Base-by-base conservation (phyloP, 257 asterid genomes). In the Lycium barbarum region DNA sequence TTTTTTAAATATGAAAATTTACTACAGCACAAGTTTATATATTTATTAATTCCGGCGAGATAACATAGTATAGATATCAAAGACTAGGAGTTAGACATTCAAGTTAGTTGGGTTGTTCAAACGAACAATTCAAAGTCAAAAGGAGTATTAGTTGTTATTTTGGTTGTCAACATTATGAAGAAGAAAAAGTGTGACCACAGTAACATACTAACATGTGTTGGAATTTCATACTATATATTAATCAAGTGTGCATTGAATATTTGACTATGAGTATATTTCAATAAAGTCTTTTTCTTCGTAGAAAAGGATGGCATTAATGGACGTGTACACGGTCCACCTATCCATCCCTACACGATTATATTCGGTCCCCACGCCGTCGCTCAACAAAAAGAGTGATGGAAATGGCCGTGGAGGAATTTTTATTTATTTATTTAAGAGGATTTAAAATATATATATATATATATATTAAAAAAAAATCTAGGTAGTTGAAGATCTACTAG, bases 61-160 rank as follows among this genome's bases (percentile, higher is more conserved):
- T 40, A 40, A 70, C 79, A 70, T 70, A 14, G 51, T 67, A 6
- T 6, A 2, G 20, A 7, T 17, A 8, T 17, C n/a, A 13, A 35
- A 14, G 38, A 63, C 47, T 67, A 14, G 33, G 8, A 4, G 33
- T 20, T 0, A 7, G 3, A 38, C 38, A 20, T 74, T 6, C 20
- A 74, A 49, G 13, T 66, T 66, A 20, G 3, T 74, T 74, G 12
- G 43, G 7, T 20, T 74, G 61, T 22, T 49, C 20, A 49, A 11
- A 20, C 61, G 12, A 47, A 12, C 20, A 47, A 73, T 47, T 73
- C 81, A 22, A 20, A 74, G 81, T 74, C 43, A 74, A 74, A 22
- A 74, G 20, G n/a, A 73, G n/a, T 47, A 20, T 3, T 47, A 40
- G 45, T 47, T 20, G 7, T 20, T 47, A 1, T 40, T 70, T 17